Percentiles rank a stretch among this genome's conserved stretches.
These are phyloP conservation scores for Penicillium glabrum DNA, from an alignment of 2,329 filamentous ascomycete species.

Conservation along the genomic window DNA sequence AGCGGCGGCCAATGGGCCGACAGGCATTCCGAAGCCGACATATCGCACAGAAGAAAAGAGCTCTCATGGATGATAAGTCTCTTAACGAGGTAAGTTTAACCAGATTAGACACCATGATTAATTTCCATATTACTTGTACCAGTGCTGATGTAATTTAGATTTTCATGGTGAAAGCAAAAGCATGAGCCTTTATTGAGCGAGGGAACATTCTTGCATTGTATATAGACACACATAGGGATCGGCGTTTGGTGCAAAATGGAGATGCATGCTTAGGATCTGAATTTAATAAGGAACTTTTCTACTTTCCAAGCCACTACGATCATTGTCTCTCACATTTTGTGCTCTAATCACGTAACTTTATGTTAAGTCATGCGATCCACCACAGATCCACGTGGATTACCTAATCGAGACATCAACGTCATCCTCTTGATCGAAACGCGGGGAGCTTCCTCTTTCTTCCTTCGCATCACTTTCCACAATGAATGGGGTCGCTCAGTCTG, in stretches of 20 bases:
- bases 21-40: slow-evolving; percentile 77
- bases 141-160: slow-evolving; percentile 16
- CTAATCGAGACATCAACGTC: slow-evolving; percentile 1
- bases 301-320: neutral
- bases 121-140: neutral
- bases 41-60: slow-evolving; percentile 85
- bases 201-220: neutral
- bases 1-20: slow-evolving; percentile 55
- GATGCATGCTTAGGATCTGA: neutral
- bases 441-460: neutral
- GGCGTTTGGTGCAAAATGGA: neutral
- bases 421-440: neutral
- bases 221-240: neutral
- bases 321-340: too few relatives aligned
- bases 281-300: neutral
- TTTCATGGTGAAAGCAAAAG: slow-evolving; percentile 27
- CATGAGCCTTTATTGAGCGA: neutral
- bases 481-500: slow-evolving; percentile 11
- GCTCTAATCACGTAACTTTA: too few relatives aligned
- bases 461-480: slow-evolving; percentile 1
- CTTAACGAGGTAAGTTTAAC: slow-evolving; percentile 71
- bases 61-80: slow-evolving; percentile 76
- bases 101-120: neutral
- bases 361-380: neutral
- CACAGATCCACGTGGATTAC: neutral